phyloP scores from a whole-genome alignment of 2,329 filamentous ascomycete species.

The Westerdykella aurantiaca region DNA sequence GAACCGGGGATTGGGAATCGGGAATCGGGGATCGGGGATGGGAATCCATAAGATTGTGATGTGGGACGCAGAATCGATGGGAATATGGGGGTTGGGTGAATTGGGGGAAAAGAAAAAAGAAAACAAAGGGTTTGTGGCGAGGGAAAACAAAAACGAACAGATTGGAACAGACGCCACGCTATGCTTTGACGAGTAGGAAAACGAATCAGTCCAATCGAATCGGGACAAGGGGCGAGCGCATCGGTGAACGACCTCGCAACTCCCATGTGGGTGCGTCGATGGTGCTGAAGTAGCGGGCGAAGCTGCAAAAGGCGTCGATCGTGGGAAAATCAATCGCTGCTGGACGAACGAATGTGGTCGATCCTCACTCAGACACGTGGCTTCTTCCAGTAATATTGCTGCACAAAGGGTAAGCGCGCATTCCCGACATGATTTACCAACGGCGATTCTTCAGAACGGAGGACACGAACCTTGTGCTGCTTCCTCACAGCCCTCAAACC shows the following conservation, averaged over 20 bases:
- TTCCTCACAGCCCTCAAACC: conserved; percentile 86
- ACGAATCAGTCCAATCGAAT: conserved; percentile 1
- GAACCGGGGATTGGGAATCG: too few species aligned
- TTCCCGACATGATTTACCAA: conserved; percentile 2
- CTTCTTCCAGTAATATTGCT: conserved; percentile 70
- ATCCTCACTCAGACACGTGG: conserved; percentile 37
- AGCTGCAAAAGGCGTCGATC: too few species aligned
- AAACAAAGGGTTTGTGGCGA: conserved; percentile 3
- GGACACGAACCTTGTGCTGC: conserved; percentile 79
- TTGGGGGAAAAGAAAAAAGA: conserved; percentile 2
- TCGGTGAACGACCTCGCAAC: background rate
- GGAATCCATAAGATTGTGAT: too few species aligned
- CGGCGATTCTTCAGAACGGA: background rate
- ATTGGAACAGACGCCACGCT: conserved; percentile 35
- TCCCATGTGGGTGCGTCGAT: background rate
- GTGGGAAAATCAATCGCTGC: background rate
- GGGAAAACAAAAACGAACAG: conserved; percentile 22
- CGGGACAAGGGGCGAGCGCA: background rate
- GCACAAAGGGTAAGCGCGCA: background rate
- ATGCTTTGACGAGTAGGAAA: conserved; percentile 20
- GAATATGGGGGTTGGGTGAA: background rate
- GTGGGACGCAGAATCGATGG: too few species aligned
- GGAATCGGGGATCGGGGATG: too few species aligned
- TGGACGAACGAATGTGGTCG: background rate
- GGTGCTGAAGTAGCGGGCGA: background rate